These are phyloP conservation scores for Mycena floridula DNA, from an alignment of 768 basidiomycete species.

Conservation along the genomic window DNA sequence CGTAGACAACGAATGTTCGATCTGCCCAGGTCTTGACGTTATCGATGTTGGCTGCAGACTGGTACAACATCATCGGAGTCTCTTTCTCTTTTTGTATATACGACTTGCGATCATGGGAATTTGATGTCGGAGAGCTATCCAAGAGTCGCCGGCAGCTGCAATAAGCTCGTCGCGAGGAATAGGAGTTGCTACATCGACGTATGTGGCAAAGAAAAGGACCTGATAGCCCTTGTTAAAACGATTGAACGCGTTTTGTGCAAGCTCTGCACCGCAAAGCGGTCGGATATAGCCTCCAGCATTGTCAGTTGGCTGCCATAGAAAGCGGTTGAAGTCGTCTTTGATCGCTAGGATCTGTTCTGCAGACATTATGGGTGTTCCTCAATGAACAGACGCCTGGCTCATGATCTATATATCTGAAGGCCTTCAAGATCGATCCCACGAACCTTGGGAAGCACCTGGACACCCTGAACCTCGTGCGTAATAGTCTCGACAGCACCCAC, in stretches of 20 bases:
- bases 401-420: neutral
- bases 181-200: conserved; percentile 8
- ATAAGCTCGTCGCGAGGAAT: conserved; percentile 3
- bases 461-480: no score
- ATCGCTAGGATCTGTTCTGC: conserved; percentile 3
- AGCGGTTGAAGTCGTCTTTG: conserved; percentile 11
- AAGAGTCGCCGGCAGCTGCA: conserved; percentile 7
- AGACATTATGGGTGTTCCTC: neutral
- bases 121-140: conserved; percentile 14
- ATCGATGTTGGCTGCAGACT: conserved; percentile 4
- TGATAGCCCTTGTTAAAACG: conserved; percentile 16
- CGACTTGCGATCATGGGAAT: conserved; percentile 15
- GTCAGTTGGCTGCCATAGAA: conserved; percentile 7
- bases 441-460: neutral
- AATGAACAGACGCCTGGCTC: neutral
- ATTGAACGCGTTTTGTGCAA: conserved; percentile 12
- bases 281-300: neutral
- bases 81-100: conserved; percentile 9
- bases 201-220: conserved; percentile 15
- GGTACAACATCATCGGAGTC: conserved; percentile 7
- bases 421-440: neutral
- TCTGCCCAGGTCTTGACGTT: conserved; percentile 15
- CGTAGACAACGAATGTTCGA: conserved; percentile 11
- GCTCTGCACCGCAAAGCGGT: conserved; percentile 13
- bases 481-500: neutral